phyloP scores from a whole-genome alignment of 495 filamentous ascomycete genomes.

The Penicillium paradoxum region DNA sequence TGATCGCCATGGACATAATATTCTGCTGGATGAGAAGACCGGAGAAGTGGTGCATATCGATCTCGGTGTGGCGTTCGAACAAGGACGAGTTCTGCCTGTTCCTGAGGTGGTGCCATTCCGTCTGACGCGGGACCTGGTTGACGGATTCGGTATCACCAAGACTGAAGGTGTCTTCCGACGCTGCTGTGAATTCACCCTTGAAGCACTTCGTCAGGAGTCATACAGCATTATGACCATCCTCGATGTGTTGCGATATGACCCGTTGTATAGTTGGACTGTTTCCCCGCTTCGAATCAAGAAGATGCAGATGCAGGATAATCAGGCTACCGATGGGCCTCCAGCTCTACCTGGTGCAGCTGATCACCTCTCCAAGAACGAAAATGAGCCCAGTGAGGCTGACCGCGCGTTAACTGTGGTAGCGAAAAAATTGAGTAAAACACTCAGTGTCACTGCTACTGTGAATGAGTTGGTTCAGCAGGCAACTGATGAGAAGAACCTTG shows the following conservation, averaged over 20 bases:
- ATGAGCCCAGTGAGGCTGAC: slow-evolving; percentile 88
- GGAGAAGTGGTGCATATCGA: slow-evolving; percentile 97
- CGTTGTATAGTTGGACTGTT: slow-evolving; percentile 90
- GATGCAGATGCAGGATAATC: slow-evolving; percentile 60
- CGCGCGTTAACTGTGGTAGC: slow-evolving; percentile 85
- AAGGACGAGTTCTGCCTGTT: slow-evolving; percentile 85
- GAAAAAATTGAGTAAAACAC: slow-evolving; percentile 87
- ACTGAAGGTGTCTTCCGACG: slow-evolving; percentile 94
- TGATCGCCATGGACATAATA: slow-evolving; percentile 94
- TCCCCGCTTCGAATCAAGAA: slow-evolving; percentile 79
- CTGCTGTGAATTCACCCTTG: slow-evolving; percentile 95
- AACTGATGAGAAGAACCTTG: slow-evolving; percentile 86
- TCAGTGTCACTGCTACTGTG: slow-evolving; percentile 91
- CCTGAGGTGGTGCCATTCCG: slow-evolving; percentile 95
- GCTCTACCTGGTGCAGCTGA: slow-evolving; percentile 29
- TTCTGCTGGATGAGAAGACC: slow-evolving; percentile 81
- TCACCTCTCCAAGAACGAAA: slow-evolving; percentile 52
- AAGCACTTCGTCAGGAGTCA: slow-evolving; percentile 84
- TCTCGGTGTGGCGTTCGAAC: slow-evolving; percentile 92
- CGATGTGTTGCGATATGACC: slow-evolving; percentile 93
- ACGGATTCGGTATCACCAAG: slow-evolving; percentile 93
- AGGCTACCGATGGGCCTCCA: slow-evolving; percentile 41
- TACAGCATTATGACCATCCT: slow-evolving; percentile 97
- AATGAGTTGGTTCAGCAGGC: slow-evolving; percentile 97
- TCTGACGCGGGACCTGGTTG: slow-evolving; percentile 90